Percentiles rank a stretch among this genome's conserved stretches.
These are phyloP conservation scores for Petunia axillaris DNA, from an alignment of 257 asterid genomes.

Conservation along the genomic window DNA sequence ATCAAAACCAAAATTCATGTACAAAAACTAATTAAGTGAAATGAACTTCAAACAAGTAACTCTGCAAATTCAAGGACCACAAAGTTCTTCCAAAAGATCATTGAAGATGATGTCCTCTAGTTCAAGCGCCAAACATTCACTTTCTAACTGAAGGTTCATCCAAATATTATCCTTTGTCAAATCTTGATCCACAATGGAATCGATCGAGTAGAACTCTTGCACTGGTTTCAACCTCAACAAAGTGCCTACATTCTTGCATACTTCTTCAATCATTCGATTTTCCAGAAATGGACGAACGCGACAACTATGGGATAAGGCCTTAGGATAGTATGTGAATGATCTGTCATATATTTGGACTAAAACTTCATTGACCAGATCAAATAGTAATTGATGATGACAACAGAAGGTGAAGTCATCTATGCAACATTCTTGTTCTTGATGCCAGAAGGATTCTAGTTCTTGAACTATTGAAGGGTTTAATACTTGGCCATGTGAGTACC, in stretches of 20 bases:
- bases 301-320: conserved; percentile 58
- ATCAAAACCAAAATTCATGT: conserved; percentile 28
- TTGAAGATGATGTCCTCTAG: conserved; percentile 65
- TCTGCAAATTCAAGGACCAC: conserved; percentile 33
- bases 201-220: conserved; percentile 44
- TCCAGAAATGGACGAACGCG: conserved; percentile 57
- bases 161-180: conserved; percentile 57
- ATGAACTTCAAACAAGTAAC: background rate
- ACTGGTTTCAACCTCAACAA: conserved; percentile 42
- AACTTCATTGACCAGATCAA: conserved; percentile 68
- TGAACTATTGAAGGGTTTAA: conserved; percentile 52
- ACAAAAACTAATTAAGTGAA: conserved; percentile 24
- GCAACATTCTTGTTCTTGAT: conserved; percentile 42
- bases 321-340: conserved; percentile 64
- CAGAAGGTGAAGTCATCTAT: conserved; percentile 44
- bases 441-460: conserved; percentile 63
- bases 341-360: conserved; percentile 47
- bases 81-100: conserved; percentile 64
- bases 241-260: conserved; percentile 35
- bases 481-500: conserved; percentile 58
- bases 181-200: conserved; percentile 49
- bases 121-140: conserved; percentile 60
- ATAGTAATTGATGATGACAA: conserved; percentile 70
- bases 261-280: conserved; percentile 46
- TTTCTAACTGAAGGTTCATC: conserved; percentile 85